phyloP scores from a whole-genome alignment of 257 asterid species.

The Euphrasia confusa region DNA sequence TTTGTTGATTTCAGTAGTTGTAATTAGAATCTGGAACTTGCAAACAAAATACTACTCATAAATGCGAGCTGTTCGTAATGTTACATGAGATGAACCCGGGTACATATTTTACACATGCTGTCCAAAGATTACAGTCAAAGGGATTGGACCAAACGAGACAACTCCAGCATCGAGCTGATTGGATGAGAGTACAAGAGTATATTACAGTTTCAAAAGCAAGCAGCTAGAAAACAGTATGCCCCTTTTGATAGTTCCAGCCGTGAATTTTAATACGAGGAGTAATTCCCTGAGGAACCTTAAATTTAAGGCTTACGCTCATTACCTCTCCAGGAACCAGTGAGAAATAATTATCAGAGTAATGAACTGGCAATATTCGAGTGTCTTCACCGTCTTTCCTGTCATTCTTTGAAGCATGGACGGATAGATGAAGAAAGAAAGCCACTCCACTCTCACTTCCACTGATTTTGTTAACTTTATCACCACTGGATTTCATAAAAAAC shows the following conservation, averaged over 20 bases:
- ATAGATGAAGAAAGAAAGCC: constrained; percentile 77
- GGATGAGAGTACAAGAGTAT: constrained; percentile 5
- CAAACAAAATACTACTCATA: background rate
- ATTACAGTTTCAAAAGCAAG: background rate
- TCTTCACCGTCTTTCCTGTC: constrained; percentile 44
- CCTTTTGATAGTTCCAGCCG: constrained; percentile 67
- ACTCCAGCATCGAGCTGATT: background rate
- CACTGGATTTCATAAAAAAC: constrained; percentile 27
- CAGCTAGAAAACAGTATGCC: constrained; percentile 35
- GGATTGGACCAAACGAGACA: background rate
- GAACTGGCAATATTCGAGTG: constrained; percentile 81
- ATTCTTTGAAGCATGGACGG: constrained; percentile 58
- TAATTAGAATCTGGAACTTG: too few species aligned
- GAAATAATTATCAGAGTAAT: constrained; percentile 90
- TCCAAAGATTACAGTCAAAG: constrained; percentile 1
- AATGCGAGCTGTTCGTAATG: background rate
- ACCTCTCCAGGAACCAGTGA: constrained; percentile 91
- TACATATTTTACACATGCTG: constrained; percentile 15
- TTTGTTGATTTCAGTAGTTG: too few species aligned
- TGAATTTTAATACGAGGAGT: constrained; percentile 50
- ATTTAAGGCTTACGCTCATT: constrained; percentile 54
- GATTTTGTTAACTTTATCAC: constrained; percentile 38
- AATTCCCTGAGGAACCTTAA: constrained; percentile 60
- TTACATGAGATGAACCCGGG: background rate
- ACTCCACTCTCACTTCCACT: constrained; percentile 63